These are phyloP conservation scores for Mikania micrantha DNA, from an alignment of 129 eudicot species.

Conservation along the genomic window DNA sequence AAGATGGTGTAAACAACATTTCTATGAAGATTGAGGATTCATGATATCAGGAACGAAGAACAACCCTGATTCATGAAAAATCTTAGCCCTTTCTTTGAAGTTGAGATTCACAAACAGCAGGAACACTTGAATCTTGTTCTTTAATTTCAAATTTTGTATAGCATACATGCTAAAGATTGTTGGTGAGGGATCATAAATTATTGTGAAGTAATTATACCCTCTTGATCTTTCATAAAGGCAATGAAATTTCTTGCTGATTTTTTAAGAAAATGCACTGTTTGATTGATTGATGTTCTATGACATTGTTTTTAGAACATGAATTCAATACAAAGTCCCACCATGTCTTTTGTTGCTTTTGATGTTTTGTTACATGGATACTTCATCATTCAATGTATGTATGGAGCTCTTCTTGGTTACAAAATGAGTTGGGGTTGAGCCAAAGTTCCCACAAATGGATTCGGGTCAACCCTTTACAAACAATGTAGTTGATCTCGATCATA, in stretches of 20 bases:
- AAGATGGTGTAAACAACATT: neutral
- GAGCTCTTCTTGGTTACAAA: neutral
- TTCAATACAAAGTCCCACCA: neutral
- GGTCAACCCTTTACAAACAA: too few relatives aligned
- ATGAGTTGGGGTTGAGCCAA: neutral
- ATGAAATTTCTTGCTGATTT: neutral
- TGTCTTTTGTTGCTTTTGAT: neutral
- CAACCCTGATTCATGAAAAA: neutral
- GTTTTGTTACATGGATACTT: neutral
- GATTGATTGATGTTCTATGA: neutral
- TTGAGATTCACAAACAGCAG: neutral
- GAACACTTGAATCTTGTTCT: too few relatives aligned
- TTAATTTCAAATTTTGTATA: neutral
- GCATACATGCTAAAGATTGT: too few relatives aligned
- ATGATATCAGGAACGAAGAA: neutral
- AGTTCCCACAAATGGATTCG: too few relatives aligned
- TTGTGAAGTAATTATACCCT: neutral
- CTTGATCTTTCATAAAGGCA: neutral
- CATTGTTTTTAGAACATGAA: neutral
- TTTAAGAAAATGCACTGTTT: neutral
- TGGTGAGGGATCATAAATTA: neutral
- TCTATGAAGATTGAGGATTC: slow-evolving; percentile 7
- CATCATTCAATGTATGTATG: neutral
- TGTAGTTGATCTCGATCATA: too few relatives aligned
- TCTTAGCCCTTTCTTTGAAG: neutral